Base-by-base conservation (phyloP, 2,329 filamentous ascomycete species). In the Aspergillus sclerotialis region DNA sequence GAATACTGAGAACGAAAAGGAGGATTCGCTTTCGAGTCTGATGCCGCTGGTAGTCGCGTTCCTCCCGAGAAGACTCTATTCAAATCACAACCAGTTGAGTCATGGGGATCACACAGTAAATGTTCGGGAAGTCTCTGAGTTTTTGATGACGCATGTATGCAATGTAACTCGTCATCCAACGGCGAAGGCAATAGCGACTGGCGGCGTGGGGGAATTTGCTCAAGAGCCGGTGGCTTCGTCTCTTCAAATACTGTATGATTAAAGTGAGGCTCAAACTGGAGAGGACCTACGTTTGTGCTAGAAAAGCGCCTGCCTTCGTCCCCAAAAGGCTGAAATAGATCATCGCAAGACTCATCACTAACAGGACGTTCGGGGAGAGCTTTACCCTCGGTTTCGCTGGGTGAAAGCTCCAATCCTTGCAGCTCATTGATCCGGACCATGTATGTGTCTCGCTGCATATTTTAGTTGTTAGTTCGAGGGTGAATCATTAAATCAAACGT, bases 361-460 rank as follows among this genome's bases (percentile, higher is more conserved):
- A 79, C 69, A 13, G 77, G 78, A 38, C 79, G 68, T 40, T 73
- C 78, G 19, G 90, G 90, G 7, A 96, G 69, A 16, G 83, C 82
- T 57, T 94, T 95, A 32, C 77, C 78, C 34, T 75, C 73, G 12
- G 49, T 28, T 26, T 53, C 52, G 52, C 59, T 72, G 57, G 60
- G 78, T 5, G 57, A 53, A 28, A 63, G 49, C 70, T 47, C 79
- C 52, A 92, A 76, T 44, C 82, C 79, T 49, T 84, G 78, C 26
- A 98, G 69, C 58, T 98, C 92, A 30, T 82, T 80, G 47, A 96
- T 94, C 36, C 92, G 82, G 38, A 82, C 86, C 33, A 82, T 87
- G 59, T 98, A 98, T 2, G 90, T 95, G 45, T 82, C 79, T 52
- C 86, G 81, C 86, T 93, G 40, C 16, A 28, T 13, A 18, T 33